Evolutionary conservation across 352 stramenopile genomes (phyloP).

Genomic region (Globisporangium abappressorium): DNA sequence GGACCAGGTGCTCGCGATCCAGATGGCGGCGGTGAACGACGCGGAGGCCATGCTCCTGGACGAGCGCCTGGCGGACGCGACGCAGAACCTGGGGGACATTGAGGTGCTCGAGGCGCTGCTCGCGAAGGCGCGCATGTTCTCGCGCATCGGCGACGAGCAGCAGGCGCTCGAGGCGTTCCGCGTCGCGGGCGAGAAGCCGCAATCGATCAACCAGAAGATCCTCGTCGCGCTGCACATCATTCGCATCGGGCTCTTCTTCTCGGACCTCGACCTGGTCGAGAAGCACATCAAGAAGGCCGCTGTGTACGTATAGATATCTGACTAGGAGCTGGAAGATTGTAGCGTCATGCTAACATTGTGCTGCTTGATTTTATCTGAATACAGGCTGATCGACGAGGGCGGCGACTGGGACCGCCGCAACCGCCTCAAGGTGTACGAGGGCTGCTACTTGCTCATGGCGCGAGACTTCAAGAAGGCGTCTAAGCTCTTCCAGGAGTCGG

Average conservation of each 20-base stretch:
- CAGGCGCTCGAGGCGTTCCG: conserved; percentile 90
- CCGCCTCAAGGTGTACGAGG: conserved; percentile 98
- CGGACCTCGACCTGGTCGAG: conserved; percentile 81
- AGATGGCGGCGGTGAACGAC: conserved; percentile 66
- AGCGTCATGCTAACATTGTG: not conserved
- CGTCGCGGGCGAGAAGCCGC: conserved; percentile 90
- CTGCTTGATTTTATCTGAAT: not conserved
- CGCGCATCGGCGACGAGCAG: conserved; percentile 91
- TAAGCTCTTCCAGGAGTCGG: conserved; percentile 93
- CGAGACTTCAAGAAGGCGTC: conserved; percentile 94
- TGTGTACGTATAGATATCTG: conserved; percentile 28
- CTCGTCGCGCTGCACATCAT: conserved; percentile 95
- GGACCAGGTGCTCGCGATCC: conserved; percentile 46
- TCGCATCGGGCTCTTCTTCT: conserved; percentile 87
- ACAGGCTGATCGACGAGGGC: conserved; percentile 90
- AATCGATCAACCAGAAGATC: conserved; percentile 97
- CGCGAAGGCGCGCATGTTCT: conserved; percentile 92
- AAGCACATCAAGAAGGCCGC: conserved; percentile 88
- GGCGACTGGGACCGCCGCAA: conserved; percentile 99
- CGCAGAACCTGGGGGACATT: conserved; percentile 96
- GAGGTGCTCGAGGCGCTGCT: conserved; percentile 96
- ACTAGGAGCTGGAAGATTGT: not conserved
- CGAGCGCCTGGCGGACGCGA: conserved; percentile 88
- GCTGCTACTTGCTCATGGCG: conserved; percentile 90
- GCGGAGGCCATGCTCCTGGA: conserved; percentile 78